Evolutionary conservation across 768 basidiomycete genomes (phyloP).

Genomic region (Lentinula sp.): DNA sequence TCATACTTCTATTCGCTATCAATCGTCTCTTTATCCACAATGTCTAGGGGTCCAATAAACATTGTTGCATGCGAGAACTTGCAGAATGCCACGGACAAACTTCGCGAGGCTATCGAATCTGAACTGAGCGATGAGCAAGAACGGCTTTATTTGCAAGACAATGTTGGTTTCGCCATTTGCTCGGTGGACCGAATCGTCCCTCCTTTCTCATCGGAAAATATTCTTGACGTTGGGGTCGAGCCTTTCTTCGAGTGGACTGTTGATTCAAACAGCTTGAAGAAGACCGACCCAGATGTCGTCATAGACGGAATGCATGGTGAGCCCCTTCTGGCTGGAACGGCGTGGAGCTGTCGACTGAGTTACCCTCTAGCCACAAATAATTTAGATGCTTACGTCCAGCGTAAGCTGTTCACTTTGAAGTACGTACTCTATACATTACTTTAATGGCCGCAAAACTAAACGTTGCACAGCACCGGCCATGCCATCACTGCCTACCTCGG

Average conservation of each 20-base stretch:
- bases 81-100: slow-evolving; percentile 24
- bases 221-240: slow-evolving; percentile 33
- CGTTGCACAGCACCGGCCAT: slow-evolving; percentile 20
- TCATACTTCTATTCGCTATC: background rate
- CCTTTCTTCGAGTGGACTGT: slow-evolving; percentile 36
- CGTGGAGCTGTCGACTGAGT: background rate
- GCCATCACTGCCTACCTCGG: slow-evolving; percentile 33
- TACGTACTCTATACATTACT: background rate
- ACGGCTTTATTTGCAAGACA: slow-evolving; percentile 16
- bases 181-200: slow-evolving; percentile 33
- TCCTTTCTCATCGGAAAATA: slow-evolving; percentile 14
- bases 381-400: slow-evolving; percentile 30
- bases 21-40: too few relatives aligned
- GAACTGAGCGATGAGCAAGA: slow-evolving; percentile 22
- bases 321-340: background rate
- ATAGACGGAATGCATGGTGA: slow-evolving; percentile 19
- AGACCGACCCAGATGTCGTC: slow-evolving; percentile 11
- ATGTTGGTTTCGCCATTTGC: slow-evolving; percentile 36
- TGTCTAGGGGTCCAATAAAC: slow-evolving; percentile 2
- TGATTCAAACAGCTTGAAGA: slow-evolving; percentile 22
- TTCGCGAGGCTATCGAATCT: slow-evolving; percentile 21
- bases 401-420: slow-evolving; percentile 38
- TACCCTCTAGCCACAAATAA: slow-evolving; percentile 15
- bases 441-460: background rate
- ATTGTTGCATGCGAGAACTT: slow-evolving; percentile 34